Evolutionary conservation across 345 rosid genomes (phyloP), one percentile per base, ranked within the genome.

Genomic region (Citrus cavaleriei): DNA sequence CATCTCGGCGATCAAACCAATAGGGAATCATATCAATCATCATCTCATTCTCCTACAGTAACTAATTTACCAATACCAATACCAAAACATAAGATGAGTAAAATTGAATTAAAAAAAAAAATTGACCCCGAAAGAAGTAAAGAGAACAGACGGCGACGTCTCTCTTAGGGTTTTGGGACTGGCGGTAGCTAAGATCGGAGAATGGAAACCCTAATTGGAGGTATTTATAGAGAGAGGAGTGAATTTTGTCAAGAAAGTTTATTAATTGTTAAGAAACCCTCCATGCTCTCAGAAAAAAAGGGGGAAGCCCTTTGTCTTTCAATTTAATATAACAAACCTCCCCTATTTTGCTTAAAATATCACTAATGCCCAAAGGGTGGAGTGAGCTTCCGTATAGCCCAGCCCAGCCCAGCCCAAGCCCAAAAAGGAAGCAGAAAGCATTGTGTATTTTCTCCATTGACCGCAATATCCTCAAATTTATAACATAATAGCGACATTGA

Each of bases 1-100:
- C 90, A 87, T 85, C 24, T 2, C 83, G 87, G 90, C 88, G 24
- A 83, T 85, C 90, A 87, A 87, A 87, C 90, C 88, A 85, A 85
- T 82, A 85, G 90, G 87, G 85, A 85, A 85, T 49, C 68, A 58
- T 65, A 67, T 63, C 14, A 37, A 14, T 85, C 87, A 80, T 87
- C 88, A 83, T 54, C 35, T 82, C 88, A 80, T 76, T 81, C 85
- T 78, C 83, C 61, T 7, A 12, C 24, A 12, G 57, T 25, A 8
- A 57, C 10, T 46, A n/a, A 7, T 46, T 46, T 46, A 46, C 51
- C 51, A 13, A 46, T 46, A 46, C 51, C 51, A 13, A 46, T 0
- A 13, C 18, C 51, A 46, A 3, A 13, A 46, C 51, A 46, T 46
- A 46, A 13, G 18, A 46, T 46, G 51, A 46, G 51, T 12, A 1